Evolutionary conservation across 2,329 filamentous ascomycete species (phyloP).

Genomic region (Aspergillus sp.): DNA sequence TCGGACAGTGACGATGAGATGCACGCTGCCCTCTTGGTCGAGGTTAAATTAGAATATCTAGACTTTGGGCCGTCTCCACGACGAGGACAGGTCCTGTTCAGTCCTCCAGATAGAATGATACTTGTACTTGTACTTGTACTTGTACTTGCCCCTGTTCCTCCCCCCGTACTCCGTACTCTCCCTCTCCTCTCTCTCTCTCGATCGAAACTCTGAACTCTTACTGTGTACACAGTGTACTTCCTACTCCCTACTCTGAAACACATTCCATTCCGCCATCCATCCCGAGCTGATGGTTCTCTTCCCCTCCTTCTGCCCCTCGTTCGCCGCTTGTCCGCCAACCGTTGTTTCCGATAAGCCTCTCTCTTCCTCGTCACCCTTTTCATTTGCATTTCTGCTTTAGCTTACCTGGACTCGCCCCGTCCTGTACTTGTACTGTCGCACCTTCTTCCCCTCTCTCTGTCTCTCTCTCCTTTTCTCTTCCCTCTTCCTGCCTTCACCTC

Average conservation of each 20-base stretch:
- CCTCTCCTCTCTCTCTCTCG: background rate
- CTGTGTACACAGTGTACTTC: too few relatives aligned
- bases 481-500: background rate
- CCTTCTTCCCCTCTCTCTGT: slow-evolving; percentile 3
- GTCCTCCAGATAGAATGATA: background rate
- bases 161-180: background rate
- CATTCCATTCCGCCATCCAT: background rate
- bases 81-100: background rate
- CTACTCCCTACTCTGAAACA: background rate
- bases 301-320: slow-evolving; percentile 19
- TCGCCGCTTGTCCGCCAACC: slow-evolving; percentile 21
- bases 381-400: background rate
- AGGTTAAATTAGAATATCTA: background rate
- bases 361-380: slow-evolving; percentile 3
- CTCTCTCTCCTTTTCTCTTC: slow-evolving; percentile 2
- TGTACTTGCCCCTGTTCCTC: background rate
- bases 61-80: background rate
- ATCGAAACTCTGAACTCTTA: background rate
- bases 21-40: background rate
- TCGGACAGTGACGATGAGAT: background rate
- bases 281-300: slow-evolving; percentile 4
- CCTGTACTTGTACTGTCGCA: background rate
- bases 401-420: background rate
- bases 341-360: slow-evolving; percentile 37
- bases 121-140: background rate